Base-by-base conservation (phyloP, 2,329 filamentous ascomycete genomes). In the Fusarium floridanum region DNA sequence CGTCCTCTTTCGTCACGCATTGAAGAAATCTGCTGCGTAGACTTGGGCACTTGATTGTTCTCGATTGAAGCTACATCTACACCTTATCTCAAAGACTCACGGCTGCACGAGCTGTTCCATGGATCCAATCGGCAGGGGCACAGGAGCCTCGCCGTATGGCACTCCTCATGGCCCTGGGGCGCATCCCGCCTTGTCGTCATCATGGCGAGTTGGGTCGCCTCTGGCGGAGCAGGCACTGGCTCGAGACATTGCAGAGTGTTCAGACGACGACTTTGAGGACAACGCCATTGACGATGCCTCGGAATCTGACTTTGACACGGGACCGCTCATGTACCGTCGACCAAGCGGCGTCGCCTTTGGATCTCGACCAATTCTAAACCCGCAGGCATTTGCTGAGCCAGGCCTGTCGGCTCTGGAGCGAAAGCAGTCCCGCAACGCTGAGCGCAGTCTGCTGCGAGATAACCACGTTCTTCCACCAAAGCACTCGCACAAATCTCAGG, bases 331-430 rank as follows among this genome's bases (percentile, higher is more conserved):
- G 76, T 98, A 97, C 84, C 91, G 93, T 65, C 90, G 95, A 55
- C 94, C 95, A 1, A 93, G 91, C 75, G 93, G 92, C 79, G 91
- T 97, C 50, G 91, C 92, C 34, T 94, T 90, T 69, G 93, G 92
- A 14, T 88, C 91, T 2, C 88, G 94, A 64, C 92, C 93, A 5
- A 89, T 92, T 6, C 87, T 97, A 68, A 88, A 94, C 29, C 90
- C 91, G 6, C 86, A 87, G 57, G 80, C 80, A 11, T 68, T 84
- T 16, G 84, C 86, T 20, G 86, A 88, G 57, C 83, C 86, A 4
- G 80, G 84, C 59, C 82, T 91, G 66, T 91, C 88, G 16, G 85
- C 85, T 57, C 80, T 86, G 9, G 91, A 93, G 79, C 85, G 86
- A 73, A 87, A 88, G 77, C 86, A 88, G 76, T 89, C 88, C 22